Evolutionary conservation across 2,329 filamentous ascomycete genomes (phyloP), one percentile per base, ranked within the genome.

Genomic region (Claviceps sp.): DNA sequence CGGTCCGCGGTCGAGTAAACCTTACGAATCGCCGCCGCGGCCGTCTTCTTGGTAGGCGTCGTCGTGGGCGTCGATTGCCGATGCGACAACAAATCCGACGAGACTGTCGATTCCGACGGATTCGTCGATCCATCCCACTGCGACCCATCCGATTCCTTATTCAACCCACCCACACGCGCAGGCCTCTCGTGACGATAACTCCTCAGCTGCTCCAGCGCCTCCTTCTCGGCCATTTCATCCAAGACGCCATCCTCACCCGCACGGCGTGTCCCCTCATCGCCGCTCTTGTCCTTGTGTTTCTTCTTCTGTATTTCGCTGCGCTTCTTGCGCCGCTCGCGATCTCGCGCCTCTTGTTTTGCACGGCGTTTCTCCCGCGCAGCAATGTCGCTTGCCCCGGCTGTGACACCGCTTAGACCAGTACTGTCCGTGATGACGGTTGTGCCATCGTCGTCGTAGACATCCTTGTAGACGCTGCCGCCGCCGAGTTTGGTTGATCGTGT

Each of bases 91-190:
- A 85, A 73, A 57, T 86, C 77, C 55, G 81, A 76, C 17, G 65
- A 64, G 49, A 80, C 74, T 59, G 74, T 77, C 38, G 81, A 82
- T 62, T 77, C 78, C 58, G 84, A 81, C 48, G 84, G 84, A 66
- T 79, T 81, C 17, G 77, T 80, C 13, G 74, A 79, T 45, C 87
- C 87, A 63, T 94, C 87, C 76, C 88, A 95, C 58, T 80, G 73
- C 54, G 82, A 86, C 55, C 84, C 86, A 59, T 96, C 91, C 44
- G 83, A 77, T 58, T 85, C 76, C 60, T 84, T 83, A 70, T 97
- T 97, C 66, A 97, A 72, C 19, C 91, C 91, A 39, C 91, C 91
- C 2, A 97, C 89, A 50, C 86, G 79, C 0, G 91, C 91, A 2
- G 89, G 74, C 65, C 84, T 87, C 70, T 97, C 91, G 62, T 89